These are phyloP conservation scores for Butyriboletus loyo DNA, from an alignment of 768 basidiomycete genomes.

Conservation along the genomic window DNA sequence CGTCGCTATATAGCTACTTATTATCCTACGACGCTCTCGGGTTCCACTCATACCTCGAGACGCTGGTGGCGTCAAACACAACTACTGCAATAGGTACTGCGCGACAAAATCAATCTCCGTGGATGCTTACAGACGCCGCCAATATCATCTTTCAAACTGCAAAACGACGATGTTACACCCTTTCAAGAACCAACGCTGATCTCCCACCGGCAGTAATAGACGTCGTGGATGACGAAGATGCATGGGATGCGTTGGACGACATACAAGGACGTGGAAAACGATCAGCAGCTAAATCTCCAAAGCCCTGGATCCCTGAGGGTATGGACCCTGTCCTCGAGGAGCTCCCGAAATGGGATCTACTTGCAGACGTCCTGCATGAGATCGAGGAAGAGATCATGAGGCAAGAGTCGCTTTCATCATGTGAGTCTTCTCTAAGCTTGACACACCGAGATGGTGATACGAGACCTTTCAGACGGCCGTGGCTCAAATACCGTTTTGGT, in stretches of 20 bases:
- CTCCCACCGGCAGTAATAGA: conserved; percentile 35
- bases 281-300: conserved; percentile 8
- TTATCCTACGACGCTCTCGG: conserved; percentile 88
- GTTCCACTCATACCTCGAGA: conserved; percentile 90
- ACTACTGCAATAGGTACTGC: conserved; percentile 46
- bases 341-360: conserved; percentile 87
- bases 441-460: not conserved
- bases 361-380: conserved; percentile 85
- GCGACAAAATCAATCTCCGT: conserved; percentile 72
- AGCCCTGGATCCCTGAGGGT: conserved; percentile 65
- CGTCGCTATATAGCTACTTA: conserved; percentile 46
- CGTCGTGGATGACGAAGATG: conserved; percentile 63
- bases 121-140: conserved; percentile 92
- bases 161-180: conserved; percentile 75
- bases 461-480: conserved; percentile 30
- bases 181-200: conserved; percentile 33
- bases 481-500: conserved; percentile 79
- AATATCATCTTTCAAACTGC: conserved; percentile 81
- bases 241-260: conserved; percentile 71
- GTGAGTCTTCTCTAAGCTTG: conserved; percentile 5
- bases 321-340: conserved; percentile 91
- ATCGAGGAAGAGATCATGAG: conserved; percentile 82
- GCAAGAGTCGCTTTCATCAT: conserved; percentile 42
- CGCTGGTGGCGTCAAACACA: conserved; percentile 66
- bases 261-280: conserved; percentile 21